Conservation (phyloP, 176 grass and related monocot species). For the Oryza nivara region DNA sequence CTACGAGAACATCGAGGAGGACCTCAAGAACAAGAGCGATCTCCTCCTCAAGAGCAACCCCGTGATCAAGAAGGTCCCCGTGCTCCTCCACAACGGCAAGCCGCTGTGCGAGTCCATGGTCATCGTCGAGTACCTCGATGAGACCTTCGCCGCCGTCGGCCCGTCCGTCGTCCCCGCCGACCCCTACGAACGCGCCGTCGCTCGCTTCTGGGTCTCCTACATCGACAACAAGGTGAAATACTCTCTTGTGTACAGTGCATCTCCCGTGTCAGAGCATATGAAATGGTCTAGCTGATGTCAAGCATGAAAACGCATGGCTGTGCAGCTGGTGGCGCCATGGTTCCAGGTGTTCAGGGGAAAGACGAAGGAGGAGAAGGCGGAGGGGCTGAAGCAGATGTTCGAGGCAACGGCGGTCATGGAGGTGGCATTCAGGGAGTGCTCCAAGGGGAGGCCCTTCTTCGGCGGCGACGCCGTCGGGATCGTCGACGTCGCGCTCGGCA, state of each 20-base stretch:
- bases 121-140: slow-evolving; percentile 72
- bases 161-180: slow-evolving; percentile 51
- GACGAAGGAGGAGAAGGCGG: slow-evolving; percentile 42
- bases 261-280: neutral
- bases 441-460: slow-evolving; percentile 53
- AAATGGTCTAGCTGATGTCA: neutral
- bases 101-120: slow-evolving; percentile 52
- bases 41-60: slow-evolving; percentile 56
- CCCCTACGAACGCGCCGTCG: slow-evolving; percentile 45
- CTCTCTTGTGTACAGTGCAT: neutral
- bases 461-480: slow-evolving; percentile 45
- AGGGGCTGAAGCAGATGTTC: neutral
- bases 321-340: slow-evolving; percentile 30
- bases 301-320: neutral
- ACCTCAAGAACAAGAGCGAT: slow-evolving; percentile 56
- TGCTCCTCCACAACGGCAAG: slow-evolving; percentile 62
- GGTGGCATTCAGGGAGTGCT: slow-evolving; percentile 38
- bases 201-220: slow-evolving; percentile 65
- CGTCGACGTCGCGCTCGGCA: slow-evolving; percentile 50
- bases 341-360: neutral
- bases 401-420: slow-evolving; percentile 24
- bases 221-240: slow-evolving; percentile 65
- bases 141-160: slow-evolving; percentile 30
- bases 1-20: slow-evolving; percentile 65
- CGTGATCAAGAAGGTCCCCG: slow-evolving; percentile 61